Evolutionary conservation across 768 basidiomycete genomes (phyloP), one percentile per base, ranked within the genome.

Genomic region (Baorangia bicolor): DNA sequence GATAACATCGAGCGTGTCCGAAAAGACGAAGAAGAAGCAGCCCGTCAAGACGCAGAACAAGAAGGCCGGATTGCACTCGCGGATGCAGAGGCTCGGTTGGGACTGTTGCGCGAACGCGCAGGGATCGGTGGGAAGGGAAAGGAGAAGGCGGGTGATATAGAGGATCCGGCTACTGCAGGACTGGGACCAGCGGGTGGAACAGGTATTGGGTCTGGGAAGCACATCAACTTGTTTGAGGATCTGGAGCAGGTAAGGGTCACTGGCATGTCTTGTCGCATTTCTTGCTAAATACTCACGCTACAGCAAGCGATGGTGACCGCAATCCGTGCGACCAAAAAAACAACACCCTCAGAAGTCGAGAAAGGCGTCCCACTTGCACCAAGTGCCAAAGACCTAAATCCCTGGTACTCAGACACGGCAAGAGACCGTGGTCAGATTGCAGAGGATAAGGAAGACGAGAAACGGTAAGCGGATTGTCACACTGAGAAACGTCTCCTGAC

Each of bases 151-250:
- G 70, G 74, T 27, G 64, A 66, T 11, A 70, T 72, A 4, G 71
- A 69, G 14, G 45, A 14, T 2, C 4, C 46, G 12, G 11, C 14
- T 23, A n/a, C 21, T 5, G 35, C 39, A 16, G 37, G 1, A 7
- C 4, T 42, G 2, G 38, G 5, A 4, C 16, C 23, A 6, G 50
- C 10, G 1, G 0, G 4, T 5, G 62, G 55, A 18, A 39, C 55
- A 14, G 56, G 50, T 2, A 55, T 47, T 12, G 58, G 49, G 18
- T 76, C 81, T 1, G 75, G 75, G 34, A 86, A 87, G 1, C 91
- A 94, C 63, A 90, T 93, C 71, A 93, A 92, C 66, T 73, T 94
- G 49, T 93, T 92, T 60, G 86, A 88, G 61, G 90, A 92, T 63
- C 60, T 92, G n/a, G 91, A 92, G 64, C 78, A 84, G 60, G 89